phyloP scores from a whole-genome alignment of 1,139 yeast species.

The Lizanozyma gosingica region DNA sequence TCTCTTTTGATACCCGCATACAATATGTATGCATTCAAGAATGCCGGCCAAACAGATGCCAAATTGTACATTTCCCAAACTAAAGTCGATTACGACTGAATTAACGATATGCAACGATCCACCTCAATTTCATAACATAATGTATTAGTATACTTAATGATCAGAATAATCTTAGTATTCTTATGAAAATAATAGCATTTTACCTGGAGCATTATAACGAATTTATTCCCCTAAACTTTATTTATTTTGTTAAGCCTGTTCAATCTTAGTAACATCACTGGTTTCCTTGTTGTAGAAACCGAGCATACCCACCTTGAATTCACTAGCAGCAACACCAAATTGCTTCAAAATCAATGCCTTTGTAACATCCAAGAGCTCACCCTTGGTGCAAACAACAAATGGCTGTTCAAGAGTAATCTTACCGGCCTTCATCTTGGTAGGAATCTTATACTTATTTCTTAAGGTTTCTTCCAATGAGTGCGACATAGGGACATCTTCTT shows the following conservation, averaged over 20 bases:
- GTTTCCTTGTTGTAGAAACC: conserved; percentile 66
- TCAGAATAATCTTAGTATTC: too few species aligned
- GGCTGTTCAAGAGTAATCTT: conserved; percentile 72
- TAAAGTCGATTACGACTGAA: conserved; percentile 11
- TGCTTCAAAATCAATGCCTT: conserved; percentile 90
- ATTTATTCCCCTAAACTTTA: too few species aligned
- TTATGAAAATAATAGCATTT: too few species aligned
- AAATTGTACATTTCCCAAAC: conserved; percentile 73
- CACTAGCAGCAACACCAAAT: conserved; percentile 91
- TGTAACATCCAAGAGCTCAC: conserved; percentile 76
- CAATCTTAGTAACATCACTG: conserved; percentile 20
- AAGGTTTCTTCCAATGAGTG: conserved; percentile 91
- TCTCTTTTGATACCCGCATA: conserved; percentile 77
- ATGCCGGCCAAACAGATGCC: conserved; percentile 49
- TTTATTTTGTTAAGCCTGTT: too few species aligned
- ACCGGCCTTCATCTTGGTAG: conserved; percentile 85
- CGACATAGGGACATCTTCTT: conserved; percentile 94
- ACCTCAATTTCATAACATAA: too few species aligned
- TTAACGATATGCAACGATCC: too few species aligned
- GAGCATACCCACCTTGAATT: conserved; percentile 70
- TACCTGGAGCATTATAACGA: too few species aligned
- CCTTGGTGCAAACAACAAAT: conserved; percentile 70
- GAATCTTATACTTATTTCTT: conserved; percentile 82
- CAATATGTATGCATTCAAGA: conserved; percentile 56
- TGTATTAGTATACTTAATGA: too few species aligned